Percentiles rank a stretch among this genome's conserved stretches.
phyloP scores from a whole-genome alignment of 768 basidiomycete genomes.

The Suillus subluteus region DNA sequence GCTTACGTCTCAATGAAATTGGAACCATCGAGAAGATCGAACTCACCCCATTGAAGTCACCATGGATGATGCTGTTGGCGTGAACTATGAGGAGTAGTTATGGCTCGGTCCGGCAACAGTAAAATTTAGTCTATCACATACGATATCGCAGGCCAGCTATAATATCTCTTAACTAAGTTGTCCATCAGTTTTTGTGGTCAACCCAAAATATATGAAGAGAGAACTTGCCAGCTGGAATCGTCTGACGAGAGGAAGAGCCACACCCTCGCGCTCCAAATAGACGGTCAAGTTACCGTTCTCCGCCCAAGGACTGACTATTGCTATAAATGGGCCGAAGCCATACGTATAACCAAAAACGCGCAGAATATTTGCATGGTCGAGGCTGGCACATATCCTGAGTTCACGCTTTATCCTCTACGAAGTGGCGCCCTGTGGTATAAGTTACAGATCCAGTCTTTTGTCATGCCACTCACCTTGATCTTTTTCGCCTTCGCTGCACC shows the following conservation, averaged over 20 bases:
- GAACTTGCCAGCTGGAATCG: slow-evolving; percentile 17
- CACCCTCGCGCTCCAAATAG: slow-evolving; percentile 17
- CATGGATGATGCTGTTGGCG: background rate
- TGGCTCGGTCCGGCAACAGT: background rate
- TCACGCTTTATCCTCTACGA: slow-evolving; percentile 23
- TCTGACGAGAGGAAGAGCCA: slow-evolving; percentile 4
- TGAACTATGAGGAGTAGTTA: slow-evolving; percentile 7
- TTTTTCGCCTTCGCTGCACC: background rate
- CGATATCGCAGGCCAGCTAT: background rate
- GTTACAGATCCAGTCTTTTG: background rate
- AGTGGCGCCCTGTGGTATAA: background rate
- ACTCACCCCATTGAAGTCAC: slow-evolving; percentile 15
- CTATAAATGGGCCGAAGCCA: slow-evolving; percentile 23
- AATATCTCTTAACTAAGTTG: background rate
- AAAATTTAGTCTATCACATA: background rate
- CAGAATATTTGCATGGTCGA: slow-evolving; percentile 23
- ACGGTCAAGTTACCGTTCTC: slow-evolving; percentile 27
- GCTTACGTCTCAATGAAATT: background rate
- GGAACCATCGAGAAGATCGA: background rate
- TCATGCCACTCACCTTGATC: background rate
- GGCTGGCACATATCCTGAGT: slow-evolving; percentile 23
- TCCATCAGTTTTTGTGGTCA: background rate
- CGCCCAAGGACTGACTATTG: slow-evolving; percentile 30
- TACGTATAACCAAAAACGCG: slow-evolving; percentile 21
- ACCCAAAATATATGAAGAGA: too few relatives aligned